These are phyloP conservation scores for Nakazawaea ambrosiae DNA, from an alignment of 805 yeast genomes.

Conservation along the genomic window DNA sequence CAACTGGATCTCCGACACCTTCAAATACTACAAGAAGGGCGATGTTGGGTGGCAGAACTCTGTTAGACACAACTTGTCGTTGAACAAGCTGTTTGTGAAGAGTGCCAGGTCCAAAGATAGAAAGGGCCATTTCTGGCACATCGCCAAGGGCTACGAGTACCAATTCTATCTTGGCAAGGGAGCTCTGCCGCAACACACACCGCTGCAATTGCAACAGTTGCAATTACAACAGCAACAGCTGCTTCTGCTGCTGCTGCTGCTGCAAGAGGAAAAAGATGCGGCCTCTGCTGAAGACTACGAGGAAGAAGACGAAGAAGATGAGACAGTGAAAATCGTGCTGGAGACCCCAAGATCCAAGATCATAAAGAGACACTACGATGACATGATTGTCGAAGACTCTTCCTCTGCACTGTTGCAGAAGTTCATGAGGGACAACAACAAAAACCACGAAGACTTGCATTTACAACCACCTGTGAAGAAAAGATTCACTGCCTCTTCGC, in stretches of 20 bases:
- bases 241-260: background rate
- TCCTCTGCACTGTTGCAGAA: background rate
- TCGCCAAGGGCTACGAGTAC: slow-evolving; percentile 74
- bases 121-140: slow-evolving; percentile 91
- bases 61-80: slow-evolving; percentile 86
- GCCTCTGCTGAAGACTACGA: background rate
- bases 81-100: slow-evolving; percentile 89
- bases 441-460: no score
- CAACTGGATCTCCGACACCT: slow-evolving; percentile 84
- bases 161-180: slow-evolving; percentile 65
- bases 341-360: slow-evolving; percentile 9
- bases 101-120: slow-evolving; percentile 88
- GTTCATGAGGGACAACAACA: slow-evolving; percentile 5
- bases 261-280: background rate
- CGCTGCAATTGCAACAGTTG: slow-evolving; percentile 4
- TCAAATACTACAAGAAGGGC: slow-evolving; percentile 72
- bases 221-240: background rate
- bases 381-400: background rate
- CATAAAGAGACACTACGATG: slow-evolving; percentile 3
- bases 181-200: slow-evolving; percentile 25
- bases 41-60: slow-evolving; percentile 98
- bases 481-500: background rate
- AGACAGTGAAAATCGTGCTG: slow-evolving; percentile 6
- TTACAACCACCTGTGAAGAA: background rate
- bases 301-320: slow-evolving; percentile 9